Evolutionary conservation across 306 rosid genomes (phyloP), one percentile per base, ranked within the genome.

Genomic region (Quercus robur): DNA sequence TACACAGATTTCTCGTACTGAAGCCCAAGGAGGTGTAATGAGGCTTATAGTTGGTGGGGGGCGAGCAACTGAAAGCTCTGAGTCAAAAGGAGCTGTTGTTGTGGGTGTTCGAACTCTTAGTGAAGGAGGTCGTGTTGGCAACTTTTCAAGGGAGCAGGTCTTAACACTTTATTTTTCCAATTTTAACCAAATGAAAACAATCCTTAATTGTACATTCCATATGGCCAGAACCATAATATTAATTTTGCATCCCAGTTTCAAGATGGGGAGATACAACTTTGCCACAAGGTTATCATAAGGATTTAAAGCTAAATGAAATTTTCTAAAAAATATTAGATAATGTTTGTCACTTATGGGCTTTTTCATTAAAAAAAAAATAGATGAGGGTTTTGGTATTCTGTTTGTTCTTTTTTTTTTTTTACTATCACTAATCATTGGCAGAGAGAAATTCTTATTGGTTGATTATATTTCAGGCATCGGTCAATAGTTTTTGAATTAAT

Each of bases 51-150:
- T 95, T 81, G 97, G 98, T 68, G 99, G 99, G 11, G 99, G 99
- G 74, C 97, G 99, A 59, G 98, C 98, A 71, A 87, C 92, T 83
- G 99, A 95, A 90, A 84, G 88, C 84, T 81, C 92, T 2, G 88
- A 88, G 6, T 83, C 96, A 76, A 88, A 89, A 88, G 98, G 99
- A 79, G 91, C 99, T 70, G 99, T 95, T 81, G 97, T 95, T 87
- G 97, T 95, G 59, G 99, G 99, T 75, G 99, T 95, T 85, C 89
- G 99, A 78, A 95, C 99, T 73, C 97, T 95, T 73, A 95, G 99
- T 63, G 99, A 95, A 92, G 99, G 99, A 66, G 99, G 99, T 31
- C 97, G 99, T 71, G 99, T 95, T 69, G 99, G 99, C 73, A 85
- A 86, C 81, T 95, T 95, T 85, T 93, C 99, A 10, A 91, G 99